A percentile compares a stretch with the other conserved stretches of the same genome.
Conservation (phyloP, 768 basidiomycete species). For the Collybia sordida region DNA sequence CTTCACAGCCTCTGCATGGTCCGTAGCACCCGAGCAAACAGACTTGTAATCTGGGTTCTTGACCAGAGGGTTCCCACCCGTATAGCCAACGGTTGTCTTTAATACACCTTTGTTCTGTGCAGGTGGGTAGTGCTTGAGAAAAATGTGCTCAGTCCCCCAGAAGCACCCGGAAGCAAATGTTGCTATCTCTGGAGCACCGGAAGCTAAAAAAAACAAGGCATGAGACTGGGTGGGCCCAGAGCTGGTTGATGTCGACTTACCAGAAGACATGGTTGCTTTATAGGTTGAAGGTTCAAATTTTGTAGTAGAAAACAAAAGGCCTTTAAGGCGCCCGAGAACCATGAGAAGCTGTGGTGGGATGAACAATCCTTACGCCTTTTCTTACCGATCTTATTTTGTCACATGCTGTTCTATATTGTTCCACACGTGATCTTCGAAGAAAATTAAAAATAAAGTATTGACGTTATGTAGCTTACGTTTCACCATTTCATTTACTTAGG, state of each 20-base stretch:
- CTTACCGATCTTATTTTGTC: too few species aligned
- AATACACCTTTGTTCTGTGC: constrained; percentile 71
- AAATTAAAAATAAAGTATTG: too few species aligned
- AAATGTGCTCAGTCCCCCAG: constrained; percentile 88
- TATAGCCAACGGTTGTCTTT: constrained; percentile 77
- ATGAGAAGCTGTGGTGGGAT: background rate
- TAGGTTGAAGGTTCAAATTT: constrained; percentile 37
- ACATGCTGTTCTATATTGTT: too few species aligned
- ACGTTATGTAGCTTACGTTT: too few species aligned
- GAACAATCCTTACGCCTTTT: too few species aligned
- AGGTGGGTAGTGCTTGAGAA: constrained; percentile 75
- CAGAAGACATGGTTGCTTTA: constrained; percentile 39
- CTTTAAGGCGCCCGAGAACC: constrained; percentile 28
- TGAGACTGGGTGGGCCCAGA: background rate
- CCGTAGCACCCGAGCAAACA: constrained; percentile 80
- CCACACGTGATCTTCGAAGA: too few species aligned
- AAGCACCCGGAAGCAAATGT: constrained; percentile 70
- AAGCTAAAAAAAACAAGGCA: constrained; percentile 7
- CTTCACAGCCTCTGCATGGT: constrained; percentile 86
- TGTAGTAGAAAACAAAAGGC: constrained; percentile 15
- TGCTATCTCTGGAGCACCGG: constrained; percentile 32
- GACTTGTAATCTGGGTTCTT: constrained; percentile 64
- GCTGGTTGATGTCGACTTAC: constrained; percentile 17
- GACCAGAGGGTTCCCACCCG: constrained; percentile 59
- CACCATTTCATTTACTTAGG: too few species aligned